Percentiles rank a stretch among this genome's conserved stretches.
These are phyloP conservation scores for Penicillium steckii DNA, from an alignment of 495 filamentous ascomycete species.

Conservation along the genomic window DNA sequence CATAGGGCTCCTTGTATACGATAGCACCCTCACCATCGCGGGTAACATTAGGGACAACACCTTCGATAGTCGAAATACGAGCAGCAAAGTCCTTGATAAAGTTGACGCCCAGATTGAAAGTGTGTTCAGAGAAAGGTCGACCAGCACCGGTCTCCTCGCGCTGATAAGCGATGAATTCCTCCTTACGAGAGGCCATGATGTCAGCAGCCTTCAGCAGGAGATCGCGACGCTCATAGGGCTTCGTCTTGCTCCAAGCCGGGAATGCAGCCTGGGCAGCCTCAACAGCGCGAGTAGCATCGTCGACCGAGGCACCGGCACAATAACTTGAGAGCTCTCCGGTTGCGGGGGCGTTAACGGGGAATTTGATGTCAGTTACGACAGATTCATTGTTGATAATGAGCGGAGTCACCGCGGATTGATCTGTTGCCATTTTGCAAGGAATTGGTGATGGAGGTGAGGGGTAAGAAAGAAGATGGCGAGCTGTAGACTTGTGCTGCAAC, in stretches of 20 bases:
- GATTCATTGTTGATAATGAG: slow-evolving; percentile 75
- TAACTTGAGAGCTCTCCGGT: slow-evolving; percentile 60
- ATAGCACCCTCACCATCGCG: slow-evolving; percentile 62
- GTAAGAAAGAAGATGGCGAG: slow-evolving; percentile 3
- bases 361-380: slow-evolving; percentile 56
- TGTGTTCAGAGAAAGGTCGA: slow-evolving; percentile 56
- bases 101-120: slow-evolving; percentile 56
- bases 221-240: slow-evolving; percentile 61
- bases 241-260: slow-evolving; percentile 64
- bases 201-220: slow-evolving; percentile 71
- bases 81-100: slow-evolving; percentile 71
- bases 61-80: slow-evolving; percentile 57
- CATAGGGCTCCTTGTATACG: slow-evolving; percentile 77
- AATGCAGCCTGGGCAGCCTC: slow-evolving; percentile 66
- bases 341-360: slow-evolving; percentile 64
- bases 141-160: slow-evolving; percentile 66
- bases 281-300: slow-evolving; percentile 62
- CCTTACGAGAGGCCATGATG: slow-evolving; percentile 58
- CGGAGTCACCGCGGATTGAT: slow-evolving; percentile 45
- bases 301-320: slow-evolving; percentile 59
- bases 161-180: slow-evolving; percentile 64
- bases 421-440: slow-evolving; percentile 15
- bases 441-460: background rate
- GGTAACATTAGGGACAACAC: slow-evolving; percentile 56
- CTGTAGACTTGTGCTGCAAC: background rate